Evolutionary conservation across 140 eudicot genomes (phyloP).

Genomic region (Erigeron philadelphicus): DNA sequence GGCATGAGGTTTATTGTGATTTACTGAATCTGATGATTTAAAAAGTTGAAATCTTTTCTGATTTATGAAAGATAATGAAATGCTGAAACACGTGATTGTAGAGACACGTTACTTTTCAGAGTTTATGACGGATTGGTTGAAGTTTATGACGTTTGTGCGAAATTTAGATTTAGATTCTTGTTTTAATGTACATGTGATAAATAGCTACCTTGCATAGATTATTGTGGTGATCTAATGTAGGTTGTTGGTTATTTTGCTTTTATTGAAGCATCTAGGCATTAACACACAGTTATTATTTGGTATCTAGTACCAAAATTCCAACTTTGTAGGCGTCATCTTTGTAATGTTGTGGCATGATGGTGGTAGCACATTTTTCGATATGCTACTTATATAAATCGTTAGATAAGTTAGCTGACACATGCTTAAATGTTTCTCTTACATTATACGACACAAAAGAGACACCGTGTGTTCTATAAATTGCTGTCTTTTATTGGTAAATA

Average conservation of each 20-base stretch:
- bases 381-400: background rate
- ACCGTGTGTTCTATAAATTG: no score
- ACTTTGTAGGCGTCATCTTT: background rate
- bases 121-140: background rate
- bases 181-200: background rate
- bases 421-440: background rate
- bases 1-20: no score
- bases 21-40: background rate
- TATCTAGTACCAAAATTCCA: background rate
- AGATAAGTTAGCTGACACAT: background rate
- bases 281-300: background rate
- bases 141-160: background rate
- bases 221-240: background rate
- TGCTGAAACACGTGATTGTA: background rate
- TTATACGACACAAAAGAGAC: background rate
- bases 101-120: background rate
- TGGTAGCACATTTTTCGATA: background rate
- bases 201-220: slow-evolving; percentile 1
- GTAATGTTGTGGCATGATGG: background rate
- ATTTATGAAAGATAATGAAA: background rate
- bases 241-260: slow-evolving; percentile 2
- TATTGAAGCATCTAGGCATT: slow-evolving; percentile 1
- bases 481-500: background rate
- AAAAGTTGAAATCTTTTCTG: background rate
- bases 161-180: background rate